phyloP scores from a whole-genome alignment of 164 flowering plant species.

The Berberis vulgaris region DNA sequence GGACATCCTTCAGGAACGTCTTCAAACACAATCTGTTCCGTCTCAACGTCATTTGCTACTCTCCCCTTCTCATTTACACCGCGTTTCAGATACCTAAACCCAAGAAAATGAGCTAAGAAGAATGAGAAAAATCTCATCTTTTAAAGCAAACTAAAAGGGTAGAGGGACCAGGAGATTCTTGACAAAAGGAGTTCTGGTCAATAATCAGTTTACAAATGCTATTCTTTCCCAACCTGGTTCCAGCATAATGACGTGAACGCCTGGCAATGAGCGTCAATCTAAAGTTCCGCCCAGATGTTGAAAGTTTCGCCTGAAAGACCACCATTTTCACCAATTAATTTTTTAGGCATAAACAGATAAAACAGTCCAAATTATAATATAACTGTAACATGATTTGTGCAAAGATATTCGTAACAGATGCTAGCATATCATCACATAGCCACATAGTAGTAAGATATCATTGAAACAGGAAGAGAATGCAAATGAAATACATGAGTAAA shows the following conservation, averaged over 20 bases:
- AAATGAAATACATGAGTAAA: background rate
- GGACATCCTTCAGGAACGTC: constrained; percentile 53
- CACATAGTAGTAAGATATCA: too few relatives aligned
- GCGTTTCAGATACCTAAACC: constrained; percentile 71
- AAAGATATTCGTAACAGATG: background rate
- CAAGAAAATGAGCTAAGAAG: constrained; percentile 2
- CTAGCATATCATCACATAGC: too few relatives aligned
- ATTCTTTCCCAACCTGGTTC: constrained; percentile 66
- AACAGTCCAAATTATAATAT: background rate
- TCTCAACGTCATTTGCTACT: constrained; percentile 97
- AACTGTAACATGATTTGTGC: background rate
- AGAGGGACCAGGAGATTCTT: constrained; percentile 71
- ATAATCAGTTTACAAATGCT: constrained; percentile 4
- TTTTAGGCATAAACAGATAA: background rate
- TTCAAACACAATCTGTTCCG: constrained; percentile 87
- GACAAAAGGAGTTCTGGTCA: constrained; percentile 19
- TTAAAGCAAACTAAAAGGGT: constrained; percentile 55
- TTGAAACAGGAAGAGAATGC: too few relatives aligned
- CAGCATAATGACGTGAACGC: constrained; percentile 97
- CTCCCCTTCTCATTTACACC: constrained; percentile 92
- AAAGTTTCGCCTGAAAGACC: constrained; percentile 46
- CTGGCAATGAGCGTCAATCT: constrained; percentile 83
- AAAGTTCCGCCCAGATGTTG: constrained; percentile 57
- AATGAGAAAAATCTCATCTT: background rate
- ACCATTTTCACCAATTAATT: background rate